These are phyloP conservation scores for Dipodascus albidus DNA, from an alignment of 805 yeast species.

Conservation along the genomic window DNA sequence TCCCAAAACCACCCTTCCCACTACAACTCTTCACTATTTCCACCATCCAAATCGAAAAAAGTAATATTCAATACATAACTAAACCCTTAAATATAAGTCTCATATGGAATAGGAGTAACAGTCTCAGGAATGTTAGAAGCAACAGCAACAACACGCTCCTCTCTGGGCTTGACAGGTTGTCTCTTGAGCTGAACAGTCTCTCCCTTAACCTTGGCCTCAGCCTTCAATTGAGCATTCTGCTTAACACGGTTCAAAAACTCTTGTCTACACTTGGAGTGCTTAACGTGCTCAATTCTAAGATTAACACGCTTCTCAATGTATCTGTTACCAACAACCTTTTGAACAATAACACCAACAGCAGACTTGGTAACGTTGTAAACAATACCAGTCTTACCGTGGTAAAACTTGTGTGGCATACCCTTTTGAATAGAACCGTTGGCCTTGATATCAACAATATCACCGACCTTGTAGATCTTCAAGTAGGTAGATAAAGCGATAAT, in stretches of 20 bases:
- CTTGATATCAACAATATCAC: conserved; percentile 98
- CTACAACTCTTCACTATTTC: too few species aligned
- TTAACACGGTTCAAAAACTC: conserved; percentile 98
- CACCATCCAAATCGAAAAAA: too few species aligned
- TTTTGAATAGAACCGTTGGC: conserved; percentile 98
- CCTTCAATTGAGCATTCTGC: conserved; percentile 85
- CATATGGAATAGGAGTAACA: conserved; percentile 98
- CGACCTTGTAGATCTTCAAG: conserved; percentile 96
- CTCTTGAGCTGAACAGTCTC: conserved; percentile 87
- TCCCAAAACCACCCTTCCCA: too few species aligned
- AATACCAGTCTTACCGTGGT: conserved; percentile 99
- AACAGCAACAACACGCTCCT: conserved; percentile 72
- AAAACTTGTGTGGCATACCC: conserved; percentile 99
- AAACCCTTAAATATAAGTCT: conserved; percentile 77
- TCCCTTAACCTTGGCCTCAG: conserved; percentile 93
- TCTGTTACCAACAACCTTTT: conserved; percentile 99
- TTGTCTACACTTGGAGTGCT: conserved; percentile 99
- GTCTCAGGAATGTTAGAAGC: conserved; percentile 85
- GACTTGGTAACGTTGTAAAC: conserved; percentile 98
- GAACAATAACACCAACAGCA: conserved; percentile 94
- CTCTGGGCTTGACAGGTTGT: conserved; percentile 98
- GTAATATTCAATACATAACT: background rate
- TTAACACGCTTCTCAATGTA: conserved; percentile 97
- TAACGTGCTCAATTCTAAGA: conserved; percentile 97
- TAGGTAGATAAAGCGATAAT: conserved; percentile 87